Conservation (phyloP, 106 monocot genomes). For the Allium cepa region DNA sequence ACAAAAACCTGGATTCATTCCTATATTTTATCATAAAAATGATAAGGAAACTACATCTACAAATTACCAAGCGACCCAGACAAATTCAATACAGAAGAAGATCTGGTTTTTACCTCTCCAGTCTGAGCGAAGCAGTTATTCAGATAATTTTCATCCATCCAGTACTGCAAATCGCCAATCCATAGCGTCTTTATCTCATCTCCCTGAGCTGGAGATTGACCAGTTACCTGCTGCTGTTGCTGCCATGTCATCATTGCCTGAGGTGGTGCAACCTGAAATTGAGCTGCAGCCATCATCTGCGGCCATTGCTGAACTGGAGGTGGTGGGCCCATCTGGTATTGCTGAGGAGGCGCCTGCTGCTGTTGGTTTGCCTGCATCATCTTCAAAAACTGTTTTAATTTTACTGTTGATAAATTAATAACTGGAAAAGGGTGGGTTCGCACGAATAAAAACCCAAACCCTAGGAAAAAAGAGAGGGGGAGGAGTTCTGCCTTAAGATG, state of each 20-base stretch:
- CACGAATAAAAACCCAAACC: too few species aligned
- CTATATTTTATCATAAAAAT: background rate
- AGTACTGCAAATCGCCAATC: constrained; percentile 86
- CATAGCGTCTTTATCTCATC: constrained; percentile 79
- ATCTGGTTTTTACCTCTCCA: constrained; percentile 36
- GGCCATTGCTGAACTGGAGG: constrained; percentile 25
- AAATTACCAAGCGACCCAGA: background rate
- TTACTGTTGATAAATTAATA: too few species aligned
- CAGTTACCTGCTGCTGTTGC: constrained; percentile 8
- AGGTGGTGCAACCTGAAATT: constrained; percentile 33
- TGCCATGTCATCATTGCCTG: constrained; percentile 20
- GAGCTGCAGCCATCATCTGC: constrained; percentile 21
- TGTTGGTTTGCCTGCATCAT: constrained; percentile 65
- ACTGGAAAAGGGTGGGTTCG: too few species aligned
- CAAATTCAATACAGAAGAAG: background rate
- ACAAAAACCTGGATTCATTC: background rate
- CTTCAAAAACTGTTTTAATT: background rate
- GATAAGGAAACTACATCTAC: background rate
- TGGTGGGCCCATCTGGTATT: constrained; percentile 17
- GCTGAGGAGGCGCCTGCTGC: constrained; percentile 16
- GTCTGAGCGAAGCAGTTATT: constrained; percentile 37
- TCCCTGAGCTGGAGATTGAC: constrained; percentile 6
- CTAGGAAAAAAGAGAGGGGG: too few species aligned
- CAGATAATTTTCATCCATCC: constrained; percentile 85
- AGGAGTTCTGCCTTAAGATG: too few species aligned